Conservation (phyloP, 163 green algal species). For the Scenedesmus sp. region DNA sequence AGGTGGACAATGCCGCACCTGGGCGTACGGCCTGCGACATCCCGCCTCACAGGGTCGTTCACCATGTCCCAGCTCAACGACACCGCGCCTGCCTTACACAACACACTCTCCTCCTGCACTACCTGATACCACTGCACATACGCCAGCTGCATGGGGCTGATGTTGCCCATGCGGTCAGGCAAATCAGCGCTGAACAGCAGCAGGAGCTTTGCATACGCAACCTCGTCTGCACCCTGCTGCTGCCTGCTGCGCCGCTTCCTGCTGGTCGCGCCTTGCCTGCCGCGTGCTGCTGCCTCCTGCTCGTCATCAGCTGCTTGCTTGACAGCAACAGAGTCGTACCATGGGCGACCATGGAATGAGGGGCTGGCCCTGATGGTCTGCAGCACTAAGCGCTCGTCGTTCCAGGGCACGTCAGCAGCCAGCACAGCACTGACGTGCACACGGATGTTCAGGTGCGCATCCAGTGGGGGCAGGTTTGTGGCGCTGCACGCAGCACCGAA, state of each 20-base stretch:
- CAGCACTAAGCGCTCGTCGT: not conserved
- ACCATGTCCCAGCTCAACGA: not conserved
- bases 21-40: not conserved
- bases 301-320: not conserved
- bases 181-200: not conserved
- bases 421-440: not conserved
- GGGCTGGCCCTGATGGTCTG: not conserved
- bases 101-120: not conserved
- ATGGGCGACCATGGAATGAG: not conserved
- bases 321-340: not conserved
- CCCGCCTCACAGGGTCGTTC: not conserved
- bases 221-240: too few species aligned
- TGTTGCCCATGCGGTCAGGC: not conserved
- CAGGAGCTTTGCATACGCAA: not conserved
- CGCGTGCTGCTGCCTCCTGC: not conserved
- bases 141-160: not conserved
- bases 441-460: too few species aligned
- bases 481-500: too few species aligned
- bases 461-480: too few species aligned
- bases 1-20: not conserved
- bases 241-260: too few species aligned
- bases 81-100: not conserved
- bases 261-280: not conserved
- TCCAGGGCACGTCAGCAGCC: not conserved
- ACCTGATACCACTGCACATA: not conserved